Evolutionary conservation across 352 stramenopile genomes (phyloP).

Genomic region (Phytopythium ostracodes): DNA sequence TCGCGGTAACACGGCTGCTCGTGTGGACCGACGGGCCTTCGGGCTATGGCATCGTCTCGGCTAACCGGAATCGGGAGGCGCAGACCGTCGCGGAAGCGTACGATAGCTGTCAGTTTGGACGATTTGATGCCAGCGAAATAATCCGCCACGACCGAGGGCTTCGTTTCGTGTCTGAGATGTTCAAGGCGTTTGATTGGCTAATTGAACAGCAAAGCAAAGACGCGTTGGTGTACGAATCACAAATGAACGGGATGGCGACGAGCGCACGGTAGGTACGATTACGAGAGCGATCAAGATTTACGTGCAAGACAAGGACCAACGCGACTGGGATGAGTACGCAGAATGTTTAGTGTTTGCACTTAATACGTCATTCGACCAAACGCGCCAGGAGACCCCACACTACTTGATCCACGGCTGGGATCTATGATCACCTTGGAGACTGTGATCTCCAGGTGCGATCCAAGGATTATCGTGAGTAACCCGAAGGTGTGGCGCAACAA

Average conservation of each 20-base stretch:
- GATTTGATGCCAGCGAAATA: conserved; percentile 9
- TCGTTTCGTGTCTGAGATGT: conserved; percentile 10
- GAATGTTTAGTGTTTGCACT: conserved; percentile 13
- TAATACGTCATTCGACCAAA: conserved; percentile 10
- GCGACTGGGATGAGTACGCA: conserved; percentile 17
- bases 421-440: conserved; percentile 8
- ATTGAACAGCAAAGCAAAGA: conserved; percentile 1
- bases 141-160: conserved; percentile 16
- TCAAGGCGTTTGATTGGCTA: conserved; percentile 5
- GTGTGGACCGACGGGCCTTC: conserved; percentile 1
- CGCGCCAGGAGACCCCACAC: conserved; percentile 5
- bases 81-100: conserved; percentile 4
- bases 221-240: conserved; percentile 11
- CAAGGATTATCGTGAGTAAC: not conserved
- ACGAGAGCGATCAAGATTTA: conserved; percentile 8
- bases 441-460: not conserved
- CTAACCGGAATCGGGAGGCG: not conserved
- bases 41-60: not conserved
- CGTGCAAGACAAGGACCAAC: conserved; percentile 10
- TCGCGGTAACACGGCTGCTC: conserved; percentile 9
- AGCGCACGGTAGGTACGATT: conserved; percentile 11
- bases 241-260: conserved; percentile 10
- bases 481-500: not conserved
- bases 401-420: conserved; percentile 20
- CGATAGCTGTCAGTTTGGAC: conserved; percentile 7